Base-by-base conservation (phyloP, 2,329 filamentous ascomycete species). In the Botrytis porri region DNA sequence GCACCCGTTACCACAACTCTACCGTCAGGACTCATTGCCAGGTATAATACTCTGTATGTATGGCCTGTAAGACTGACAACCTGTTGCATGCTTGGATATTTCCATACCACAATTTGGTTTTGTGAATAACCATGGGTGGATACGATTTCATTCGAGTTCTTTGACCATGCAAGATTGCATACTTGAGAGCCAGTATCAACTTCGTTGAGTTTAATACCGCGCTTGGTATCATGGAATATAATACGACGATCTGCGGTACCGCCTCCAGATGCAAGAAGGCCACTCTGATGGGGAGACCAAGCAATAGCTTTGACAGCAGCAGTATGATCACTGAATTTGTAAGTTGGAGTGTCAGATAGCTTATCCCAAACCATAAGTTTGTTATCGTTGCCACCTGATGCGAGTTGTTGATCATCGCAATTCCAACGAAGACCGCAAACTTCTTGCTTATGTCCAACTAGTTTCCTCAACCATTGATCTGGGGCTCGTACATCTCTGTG, bases 341-440 rank as follows among this genome's bases (percentile, higher is more conserved):
- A 97, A 3, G 97, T 86, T 1, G 96, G 96, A 12, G 94, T 93
- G 78, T 97, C 93, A n/a, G 91, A 93, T 73, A 98, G 87, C 81
- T 97, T 97, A 79, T 99, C 96, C 96, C 96, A 99, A 37, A 99
- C 94, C 88, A 98, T 96, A 63, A 99, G 87, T 81, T 98, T 98
- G 84, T 99, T 99, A 84, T 99, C 96, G 82, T 99, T 99, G 9
- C 96, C 96, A 67, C 96, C 96, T 72, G 93, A 97, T 20, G 96
- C 96, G 39, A 99, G 87, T 81, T 99, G 96, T 8, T 94, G 93
- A 79, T 98, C 95, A 78, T 98, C 95, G 73, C 93, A 93, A 79
- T 99, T 99, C 96, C 96, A 99, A 79, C 95, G 95, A 69, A 99
- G 84, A 14, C 96, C 96, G 81, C 96, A 99, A 20, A 99, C 94